Conservation (phyloP, 2,329 filamentous ascomycete species). For the Sordariomycetes sp. region DNA sequence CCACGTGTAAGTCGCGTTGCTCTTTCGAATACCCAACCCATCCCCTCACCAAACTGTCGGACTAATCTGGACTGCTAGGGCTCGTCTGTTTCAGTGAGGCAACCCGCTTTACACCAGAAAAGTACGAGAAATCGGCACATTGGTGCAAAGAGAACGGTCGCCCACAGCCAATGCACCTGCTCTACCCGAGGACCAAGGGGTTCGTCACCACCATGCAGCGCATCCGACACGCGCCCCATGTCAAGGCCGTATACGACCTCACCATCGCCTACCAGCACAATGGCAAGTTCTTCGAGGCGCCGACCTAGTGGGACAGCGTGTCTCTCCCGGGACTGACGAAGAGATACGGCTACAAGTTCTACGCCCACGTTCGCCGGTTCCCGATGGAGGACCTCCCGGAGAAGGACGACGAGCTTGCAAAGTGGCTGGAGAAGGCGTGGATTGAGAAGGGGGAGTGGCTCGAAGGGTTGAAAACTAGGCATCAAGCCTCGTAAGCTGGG, state of each 20-base stretch:
- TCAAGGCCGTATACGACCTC: conserved; percentile 41
- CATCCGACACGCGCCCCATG: conserved; percentile 32
- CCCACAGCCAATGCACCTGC: conserved; percentile 39
- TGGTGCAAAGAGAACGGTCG: conserved; percentile 38
- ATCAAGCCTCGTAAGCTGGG: conserved; percentile 7
- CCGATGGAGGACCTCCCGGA: conserved; percentile 31
- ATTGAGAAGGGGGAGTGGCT: conserved; percentile 38
- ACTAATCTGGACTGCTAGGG: conserved; percentile 25
- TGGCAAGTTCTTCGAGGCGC: conserved; percentile 27
- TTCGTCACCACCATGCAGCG: conserved; percentile 47
- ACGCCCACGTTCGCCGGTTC: conserved; percentile 35
- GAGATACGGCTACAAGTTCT: conserved; percentile 28
- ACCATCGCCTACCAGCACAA: conserved; percentile 37
- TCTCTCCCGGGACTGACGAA: conserved; percentile 24
- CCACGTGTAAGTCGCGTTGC: conserved; percentile 36
- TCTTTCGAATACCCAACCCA: background rate
- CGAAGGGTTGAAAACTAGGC: conserved; percentile 27
- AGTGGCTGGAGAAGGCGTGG: conserved; percentile 39
- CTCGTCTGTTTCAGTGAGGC: conserved; percentile 52
- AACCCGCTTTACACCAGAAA: conserved; percentile 42
- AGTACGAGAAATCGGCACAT: conserved; percentile 32
- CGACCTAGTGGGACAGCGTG: conserved; percentile 39
- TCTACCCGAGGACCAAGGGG: conserved; percentile 47
- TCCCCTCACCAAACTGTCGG: background rate
- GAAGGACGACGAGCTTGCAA: conserved; percentile 31